Evolutionary conservation across 2,329 filamentous ascomycete species (phyloP).

Genomic region (Penicillium sp.): DNA sequence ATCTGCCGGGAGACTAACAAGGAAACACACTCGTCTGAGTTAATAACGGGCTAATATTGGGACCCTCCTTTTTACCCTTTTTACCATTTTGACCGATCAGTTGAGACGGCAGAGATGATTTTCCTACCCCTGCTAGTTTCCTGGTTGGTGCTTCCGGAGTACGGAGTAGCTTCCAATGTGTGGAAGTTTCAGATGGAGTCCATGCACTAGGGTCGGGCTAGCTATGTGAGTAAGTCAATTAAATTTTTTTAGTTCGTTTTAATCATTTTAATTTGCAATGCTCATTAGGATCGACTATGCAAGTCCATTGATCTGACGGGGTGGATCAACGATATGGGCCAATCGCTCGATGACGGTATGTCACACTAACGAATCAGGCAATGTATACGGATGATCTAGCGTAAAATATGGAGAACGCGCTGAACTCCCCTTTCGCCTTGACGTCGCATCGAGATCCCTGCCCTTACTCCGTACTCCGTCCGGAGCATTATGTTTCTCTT

Average conservation of each 20-base stretch:
- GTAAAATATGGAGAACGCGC: not conserved
- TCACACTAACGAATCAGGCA: slow-evolving; percentile 2
- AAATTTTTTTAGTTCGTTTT: not conserved
- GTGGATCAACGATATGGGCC: not conserved
- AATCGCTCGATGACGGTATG: slow-evolving; percentile 3
- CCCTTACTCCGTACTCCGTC: not conserved
- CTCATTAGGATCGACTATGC: slow-evolving; percentile 2
- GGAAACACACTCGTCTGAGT: slow-evolving; percentile 14
- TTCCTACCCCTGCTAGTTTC: slow-evolving; percentile 18
- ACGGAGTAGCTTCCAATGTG: not conserved
- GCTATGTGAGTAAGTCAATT: not conserved
- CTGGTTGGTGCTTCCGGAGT: slow-evolving; percentile 1
- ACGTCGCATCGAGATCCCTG: not conserved
- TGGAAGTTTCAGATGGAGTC: not conserved
- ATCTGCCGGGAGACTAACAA: slow-evolving; percentile 21
- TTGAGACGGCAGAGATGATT: slow-evolving; percentile 18
- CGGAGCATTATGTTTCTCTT: not conserved
- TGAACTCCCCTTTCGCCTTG: not conserved
- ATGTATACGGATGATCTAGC: slow-evolving; percentile 1
- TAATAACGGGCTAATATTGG: not conserved
- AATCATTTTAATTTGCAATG: not conserved
- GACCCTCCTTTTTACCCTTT: slow-evolving; percentile 1
- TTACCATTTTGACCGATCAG: slow-evolving; percentile 17
- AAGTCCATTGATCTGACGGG: slow-evolving; percentile 6
- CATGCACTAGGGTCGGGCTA: not conserved